These are phyloP conservation scores for Puccinia triticina DNA, from an alignment of 1,284 basidiomycete species.

Conservation along the genomic window DNA sequence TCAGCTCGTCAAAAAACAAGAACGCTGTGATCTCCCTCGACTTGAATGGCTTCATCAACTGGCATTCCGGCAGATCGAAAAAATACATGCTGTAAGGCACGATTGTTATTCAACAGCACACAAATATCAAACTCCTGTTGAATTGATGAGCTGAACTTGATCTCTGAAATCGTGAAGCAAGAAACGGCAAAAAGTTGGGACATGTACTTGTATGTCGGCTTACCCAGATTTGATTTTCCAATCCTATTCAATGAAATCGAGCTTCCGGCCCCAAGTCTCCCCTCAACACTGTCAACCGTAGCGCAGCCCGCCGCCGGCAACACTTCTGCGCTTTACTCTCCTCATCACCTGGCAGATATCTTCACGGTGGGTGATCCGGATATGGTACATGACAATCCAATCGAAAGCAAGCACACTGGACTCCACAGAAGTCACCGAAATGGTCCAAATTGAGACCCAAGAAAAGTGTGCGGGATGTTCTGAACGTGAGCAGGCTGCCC, in stretches of 20 bases:
- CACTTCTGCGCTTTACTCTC: constrained; percentile 53
- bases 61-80: constrained; percentile 89
- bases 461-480: constrained; percentile 87
- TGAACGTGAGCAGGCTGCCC: constrained; percentile 68
- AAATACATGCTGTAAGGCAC: constrained; percentile 76
- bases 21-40: constrained; percentile 87
- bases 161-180: constrained; percentile 45
- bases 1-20: constrained; percentile 91
- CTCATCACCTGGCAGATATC: constrained; percentile 64
- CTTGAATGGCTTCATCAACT: constrained; percentile 94
- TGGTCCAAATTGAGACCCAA: constrained; percentile 94
- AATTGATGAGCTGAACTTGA: background rate
- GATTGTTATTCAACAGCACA: background rate
- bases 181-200: constrained; percentile 54
- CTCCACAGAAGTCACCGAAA: constrained; percentile 91
- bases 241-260: constrained; percentile 85
- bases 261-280: constrained; percentile 57
- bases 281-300: constrained; percentile 56
- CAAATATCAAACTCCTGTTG: constrained; percentile 57
- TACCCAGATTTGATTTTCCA: constrained; percentile 96
- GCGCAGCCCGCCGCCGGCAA: constrained; percentile 48
- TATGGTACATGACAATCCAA: constrained; percentile 83
- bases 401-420: constrained; percentile 94
- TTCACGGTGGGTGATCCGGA: constrained; percentile 95
- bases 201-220: constrained; percentile 87